These are phyloP conservation scores for Solanum arcanum DNA, from an alignment of 257 asterid species.

Conservation along the genomic window DNA sequence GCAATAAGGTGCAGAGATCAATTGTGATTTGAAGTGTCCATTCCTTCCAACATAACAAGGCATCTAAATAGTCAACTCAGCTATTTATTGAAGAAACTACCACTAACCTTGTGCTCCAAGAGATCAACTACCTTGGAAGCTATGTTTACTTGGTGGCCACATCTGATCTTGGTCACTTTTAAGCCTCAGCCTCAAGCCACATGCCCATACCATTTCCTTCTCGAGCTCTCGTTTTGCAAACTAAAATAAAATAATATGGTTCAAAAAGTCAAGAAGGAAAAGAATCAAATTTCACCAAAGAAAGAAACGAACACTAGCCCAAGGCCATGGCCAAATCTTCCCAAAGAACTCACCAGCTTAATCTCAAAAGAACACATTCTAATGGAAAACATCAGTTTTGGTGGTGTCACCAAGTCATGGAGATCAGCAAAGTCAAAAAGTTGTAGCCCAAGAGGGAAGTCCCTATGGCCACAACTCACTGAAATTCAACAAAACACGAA, in stretches of 20 bases:
- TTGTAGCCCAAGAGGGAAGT: background rate
- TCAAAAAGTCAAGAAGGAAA: background rate
- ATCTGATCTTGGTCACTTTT: background rate
- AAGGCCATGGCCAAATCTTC: slow-evolving; percentile 28
- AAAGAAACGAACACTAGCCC: background rate
- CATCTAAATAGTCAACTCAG: background rate
- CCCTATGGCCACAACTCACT: slow-evolving; percentile 5
- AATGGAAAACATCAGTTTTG: slow-evolving; percentile 11
- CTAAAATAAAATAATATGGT: background rate
- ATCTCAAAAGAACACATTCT: background rate
- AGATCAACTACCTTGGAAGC: background rate
- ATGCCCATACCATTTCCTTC: background rate
- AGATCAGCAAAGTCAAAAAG: slow-evolving; percentile 1
- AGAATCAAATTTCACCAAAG: background rate
- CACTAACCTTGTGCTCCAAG: background rate
- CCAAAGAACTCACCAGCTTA: slow-evolving; percentile 13
- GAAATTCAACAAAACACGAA: background rate
- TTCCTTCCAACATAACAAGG: background rate
- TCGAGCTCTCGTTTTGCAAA: background rate
- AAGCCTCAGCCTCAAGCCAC: background rate
- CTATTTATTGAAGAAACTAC: background rate
- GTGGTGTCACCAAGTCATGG: slow-evolving; percentile 27
- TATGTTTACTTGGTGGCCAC: background rate
- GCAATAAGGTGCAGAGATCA: background rate
- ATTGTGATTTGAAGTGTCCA: background rate